These are phyloP conservation scores for Podospora pseudoanserina DNA, from an alignment of 495 filamentous ascomycete genomes.

Conservation along the genomic window DNA sequence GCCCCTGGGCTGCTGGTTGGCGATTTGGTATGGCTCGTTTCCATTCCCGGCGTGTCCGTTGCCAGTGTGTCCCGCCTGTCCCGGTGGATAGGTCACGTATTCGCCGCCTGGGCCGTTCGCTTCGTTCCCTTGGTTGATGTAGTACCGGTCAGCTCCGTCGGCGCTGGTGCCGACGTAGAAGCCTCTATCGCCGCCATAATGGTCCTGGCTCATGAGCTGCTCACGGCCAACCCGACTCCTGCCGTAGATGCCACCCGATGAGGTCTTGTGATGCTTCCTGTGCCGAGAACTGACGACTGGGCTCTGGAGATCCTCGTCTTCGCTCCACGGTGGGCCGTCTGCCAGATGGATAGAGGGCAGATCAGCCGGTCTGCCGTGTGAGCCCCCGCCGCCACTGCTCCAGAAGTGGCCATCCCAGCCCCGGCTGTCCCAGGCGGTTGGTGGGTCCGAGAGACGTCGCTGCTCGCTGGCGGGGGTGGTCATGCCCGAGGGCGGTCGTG, in stretches of 20 bases:
- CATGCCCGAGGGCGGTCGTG: slow-evolving; percentile 62
- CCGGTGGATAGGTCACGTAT: slow-evolving; percentile 72
- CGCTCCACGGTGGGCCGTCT: slow-evolving; percentile 94
- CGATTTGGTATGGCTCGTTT: slow-evolving; percentile 36
- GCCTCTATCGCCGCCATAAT: slow-evolving; percentile 54
- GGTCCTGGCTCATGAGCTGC: slow-evolving; percentile 27
- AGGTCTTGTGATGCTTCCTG: slow-evolving; percentile 68
- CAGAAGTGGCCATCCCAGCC: slow-evolving; percentile 49
- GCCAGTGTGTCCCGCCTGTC: slow-evolving; percentile 55
- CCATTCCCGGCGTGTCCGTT: background rate
- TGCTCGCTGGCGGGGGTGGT: slow-evolving; percentile 84
- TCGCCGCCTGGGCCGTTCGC: slow-evolving; percentile 73
- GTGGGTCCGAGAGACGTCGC: slow-evolving; percentile 76
- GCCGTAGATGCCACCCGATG: slow-evolving; percentile 51
- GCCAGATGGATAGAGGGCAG: slow-evolving; percentile 81
- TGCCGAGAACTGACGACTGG: slow-evolving; percentile 77
- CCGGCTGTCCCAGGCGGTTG: slow-evolving; percentile 57
- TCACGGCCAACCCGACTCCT: slow-evolving; percentile 40
- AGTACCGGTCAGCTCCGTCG: slow-evolving; percentile 76
- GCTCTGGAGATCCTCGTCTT: slow-evolving; percentile 93
- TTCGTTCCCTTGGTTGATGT: slow-evolving; percentile 66
- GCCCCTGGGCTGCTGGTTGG: slow-evolving; percentile 48
- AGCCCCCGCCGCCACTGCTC: slow-evolving; percentile 34
- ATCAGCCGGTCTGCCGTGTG: slow-evolving; percentile 51
- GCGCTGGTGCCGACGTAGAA: slow-evolving; percentile 63